phyloP scores from a whole-genome alignment of 345 rosid genomes.

The Salix brachista region DNA sequence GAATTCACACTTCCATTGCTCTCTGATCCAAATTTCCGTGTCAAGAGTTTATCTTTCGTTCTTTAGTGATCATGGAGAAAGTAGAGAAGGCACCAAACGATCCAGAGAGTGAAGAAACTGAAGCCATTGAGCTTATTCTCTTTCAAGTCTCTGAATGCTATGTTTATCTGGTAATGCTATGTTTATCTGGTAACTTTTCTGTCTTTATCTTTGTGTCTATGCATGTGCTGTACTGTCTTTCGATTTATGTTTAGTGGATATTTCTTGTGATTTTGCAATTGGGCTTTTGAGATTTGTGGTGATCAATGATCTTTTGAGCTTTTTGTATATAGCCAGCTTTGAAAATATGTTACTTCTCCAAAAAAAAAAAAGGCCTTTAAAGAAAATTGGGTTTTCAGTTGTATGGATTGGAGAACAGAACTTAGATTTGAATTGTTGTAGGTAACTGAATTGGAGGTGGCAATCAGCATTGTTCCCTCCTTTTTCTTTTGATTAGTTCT shows the following conservation, averaged over 20 bases:
- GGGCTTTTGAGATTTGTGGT: not conserved
- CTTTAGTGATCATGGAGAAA: conserved; percentile 22
- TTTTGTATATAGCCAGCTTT: not conserved
- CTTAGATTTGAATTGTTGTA: not conserved
- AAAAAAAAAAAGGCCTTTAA: too few species aligned
- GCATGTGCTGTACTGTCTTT: not conserved
- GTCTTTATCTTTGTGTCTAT: not conserved
- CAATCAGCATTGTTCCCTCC: not conserved
- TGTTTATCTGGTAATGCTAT: conserved; percentile 62
- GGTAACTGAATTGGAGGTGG: not conserved
- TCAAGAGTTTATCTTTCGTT: not conserved
- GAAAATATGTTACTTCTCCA: not conserved
- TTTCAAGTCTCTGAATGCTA: conserved; percentile 71
- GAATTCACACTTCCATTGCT: not conserved
- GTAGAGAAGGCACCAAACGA: conserved; percentile 15
- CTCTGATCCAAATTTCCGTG: not conserved
- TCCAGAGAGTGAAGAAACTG: conserved; percentile 47
- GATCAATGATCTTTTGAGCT: conserved; percentile 1
- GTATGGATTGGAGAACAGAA: not conserved
- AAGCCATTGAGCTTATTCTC: conserved; percentile 51
- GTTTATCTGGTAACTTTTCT: conserved; percentile 63
- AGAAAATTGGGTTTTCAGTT: not conserved
- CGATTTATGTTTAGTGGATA: not conserved
- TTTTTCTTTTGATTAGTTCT: not conserved
- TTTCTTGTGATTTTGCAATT: not conserved